phyloP scores from a whole-genome alignment of 192 early-diverging fungal species.

The Lunasporangiospora selenospora region DNA sequence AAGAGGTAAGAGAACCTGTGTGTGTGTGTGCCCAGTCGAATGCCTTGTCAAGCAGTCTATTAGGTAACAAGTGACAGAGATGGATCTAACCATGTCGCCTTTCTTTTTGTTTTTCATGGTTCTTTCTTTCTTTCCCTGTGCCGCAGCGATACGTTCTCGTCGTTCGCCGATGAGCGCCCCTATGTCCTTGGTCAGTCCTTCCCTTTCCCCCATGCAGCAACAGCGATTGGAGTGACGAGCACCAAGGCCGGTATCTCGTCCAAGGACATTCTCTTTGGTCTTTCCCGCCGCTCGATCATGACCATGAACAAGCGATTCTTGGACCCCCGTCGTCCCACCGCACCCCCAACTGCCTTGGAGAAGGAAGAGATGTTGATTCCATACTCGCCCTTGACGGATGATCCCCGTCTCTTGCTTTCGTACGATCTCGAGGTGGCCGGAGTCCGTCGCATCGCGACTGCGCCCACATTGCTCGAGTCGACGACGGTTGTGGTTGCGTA shows the following conservation, averaged over 20 bases:
- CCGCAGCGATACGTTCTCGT: constrained; percentile 73
- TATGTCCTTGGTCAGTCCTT: constrained; percentile 79
- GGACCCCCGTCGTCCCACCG: constrained; percentile 82
- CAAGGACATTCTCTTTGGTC: constrained; percentile 76
- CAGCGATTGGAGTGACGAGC: constrained; percentile 82
- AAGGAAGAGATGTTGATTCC: constrained; percentile 88
- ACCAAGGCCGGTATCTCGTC: constrained; percentile 89
- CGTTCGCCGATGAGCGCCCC: constrained; percentile 72
- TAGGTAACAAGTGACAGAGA: background rate
- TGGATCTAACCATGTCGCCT: background rate
- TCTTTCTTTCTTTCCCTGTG: background rate
- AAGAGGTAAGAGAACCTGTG: constrained; percentile 57
- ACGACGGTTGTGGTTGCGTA: constrained; percentile 89
- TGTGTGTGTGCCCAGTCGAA: background rate
- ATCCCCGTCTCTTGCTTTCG: constrained; percentile 77
- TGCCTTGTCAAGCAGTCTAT: background rate
- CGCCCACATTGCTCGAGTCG: constrained; percentile 89
- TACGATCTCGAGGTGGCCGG: constrained; percentile 75
- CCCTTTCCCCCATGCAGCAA: constrained; percentile 75
- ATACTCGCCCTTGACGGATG: constrained; percentile 79
- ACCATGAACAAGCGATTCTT: constrained; percentile 76
- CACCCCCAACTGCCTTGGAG: constrained; percentile 74
- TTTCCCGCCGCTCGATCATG: constrained; percentile 38
- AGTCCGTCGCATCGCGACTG: constrained; percentile 69
- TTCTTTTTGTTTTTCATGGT: constrained; percentile 4